Evolutionary conservation across 1,139 yeast genomes (phyloP), one percentile per base, ranked within the genome.

Genomic region (Kazachstania sp.): DNA sequence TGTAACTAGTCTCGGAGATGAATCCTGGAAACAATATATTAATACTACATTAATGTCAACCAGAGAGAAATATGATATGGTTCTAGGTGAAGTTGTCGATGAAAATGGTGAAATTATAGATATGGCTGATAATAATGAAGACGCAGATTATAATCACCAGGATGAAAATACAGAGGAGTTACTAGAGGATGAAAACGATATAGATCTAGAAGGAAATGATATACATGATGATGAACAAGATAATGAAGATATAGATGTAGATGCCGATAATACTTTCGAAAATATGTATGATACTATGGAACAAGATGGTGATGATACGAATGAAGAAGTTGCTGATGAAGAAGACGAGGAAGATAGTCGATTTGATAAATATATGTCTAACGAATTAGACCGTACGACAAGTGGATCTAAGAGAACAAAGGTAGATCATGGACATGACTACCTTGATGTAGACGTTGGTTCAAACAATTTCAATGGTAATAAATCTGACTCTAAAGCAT

Each of bases 61-160:
- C 1, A 76, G 98, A 54, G 95, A 88, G 61, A 90, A 88, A 68
- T 92, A 92, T 67, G 92, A 92, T 66, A 90, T 96, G n/a, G 85
- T 92, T 36, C 73, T 92, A 34, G 97, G 98, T 12, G 96, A 95
- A 32, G 68, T 72, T 61, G 78, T 51, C 13, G 64, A 58, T 13
- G 65, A 60, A 8, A 59, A 54, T 29, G 63, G 58, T 4, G 61
- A 54, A 13, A 37, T 38, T 7, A 30, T 43, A 20, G 38, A 43
- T 11, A 40, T 39, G 30, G 26, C 40, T 28, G 41, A 45, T 11
- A 39, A 44, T 30, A 37, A 37, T 11, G 52, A 46, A 28, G 47
- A 45, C 16, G 51, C 47, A 39, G 62, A 67, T 35, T 68, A 51
- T 15, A 43, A 20, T 8, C 35, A 30, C 23, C 36, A 19, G 2